Conservation (phyloP, 345 rosid species). For the Dovyalis caffra region DNA sequence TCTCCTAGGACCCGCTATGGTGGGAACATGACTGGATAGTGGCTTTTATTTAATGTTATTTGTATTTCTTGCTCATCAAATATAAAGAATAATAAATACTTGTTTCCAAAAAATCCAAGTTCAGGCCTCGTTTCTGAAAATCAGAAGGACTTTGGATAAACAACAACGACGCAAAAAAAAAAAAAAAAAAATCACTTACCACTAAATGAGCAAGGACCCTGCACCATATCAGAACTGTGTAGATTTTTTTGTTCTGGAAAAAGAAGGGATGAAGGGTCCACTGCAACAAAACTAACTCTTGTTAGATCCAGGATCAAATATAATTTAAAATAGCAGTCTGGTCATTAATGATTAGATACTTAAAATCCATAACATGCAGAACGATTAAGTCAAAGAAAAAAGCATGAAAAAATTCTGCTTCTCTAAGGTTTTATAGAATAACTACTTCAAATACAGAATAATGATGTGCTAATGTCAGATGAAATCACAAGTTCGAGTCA, state of each 20-base stretch:
- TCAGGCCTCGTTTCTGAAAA: background rate
- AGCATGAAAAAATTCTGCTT: background rate
- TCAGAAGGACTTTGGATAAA: too few species aligned
- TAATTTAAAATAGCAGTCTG: background rate
- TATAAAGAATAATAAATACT: background rate
- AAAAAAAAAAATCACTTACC: too few species aligned
- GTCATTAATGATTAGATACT: background rate
- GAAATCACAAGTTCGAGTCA: background rate
- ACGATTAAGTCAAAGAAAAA: background rate
- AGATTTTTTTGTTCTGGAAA: conserved; percentile 26
- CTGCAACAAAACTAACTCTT: conserved; percentile 6
- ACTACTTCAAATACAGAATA: background rate
- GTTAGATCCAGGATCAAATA: conserved; percentile 6
- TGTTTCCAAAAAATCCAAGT: background rate
- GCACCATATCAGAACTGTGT: conserved; percentile 28
- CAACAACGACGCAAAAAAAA: background rate
- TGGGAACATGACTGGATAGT: too few species aligned
- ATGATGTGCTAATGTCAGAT: background rate
- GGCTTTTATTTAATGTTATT: too few species aligned
- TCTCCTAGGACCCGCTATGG: too few species aligned
- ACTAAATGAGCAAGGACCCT: conserved; percentile 27
- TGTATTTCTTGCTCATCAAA: background rate
- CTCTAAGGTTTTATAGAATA: background rate
- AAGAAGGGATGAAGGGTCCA: conserved; percentile 28
- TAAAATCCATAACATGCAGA: background rate